These are phyloP conservation scores for Psilocybe subaeruginosa DNA, from an alignment of 768 basidiomycete genomes.

Conservation along the genomic window DNA sequence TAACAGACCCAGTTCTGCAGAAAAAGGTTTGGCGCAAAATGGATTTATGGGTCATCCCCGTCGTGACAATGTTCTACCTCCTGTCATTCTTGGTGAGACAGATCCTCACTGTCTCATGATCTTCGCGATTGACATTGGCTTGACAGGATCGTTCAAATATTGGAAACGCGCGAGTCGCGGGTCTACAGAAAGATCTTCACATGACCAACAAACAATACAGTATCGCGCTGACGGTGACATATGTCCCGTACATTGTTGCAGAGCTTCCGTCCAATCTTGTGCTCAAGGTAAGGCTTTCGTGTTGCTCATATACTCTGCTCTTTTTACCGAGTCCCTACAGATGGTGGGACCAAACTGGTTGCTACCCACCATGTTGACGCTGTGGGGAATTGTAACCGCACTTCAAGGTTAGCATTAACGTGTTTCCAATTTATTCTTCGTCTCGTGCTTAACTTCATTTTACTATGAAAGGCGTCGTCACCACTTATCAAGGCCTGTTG, in stretches of 20 bases:
- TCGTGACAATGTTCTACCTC: slow-evolving; percentile 53
- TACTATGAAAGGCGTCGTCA: slow-evolving; percentile 44
- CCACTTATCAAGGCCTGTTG: slow-evolving; percentile 44
- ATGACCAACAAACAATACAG: slow-evolving; percentile 53
- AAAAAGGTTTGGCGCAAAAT: slow-evolving; percentile 50
- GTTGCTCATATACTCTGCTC: background rate
- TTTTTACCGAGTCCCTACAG: slow-evolving; percentile 18
- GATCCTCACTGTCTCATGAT: background rate
- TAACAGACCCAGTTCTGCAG: slow-evolving; percentile 38
- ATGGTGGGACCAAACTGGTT: slow-evolving; percentile 61
- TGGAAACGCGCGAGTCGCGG: slow-evolving; percentile 64
- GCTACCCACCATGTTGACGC: slow-evolving; percentile 59
- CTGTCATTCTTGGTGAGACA: slow-evolving; percentile 52
- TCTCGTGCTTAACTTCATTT: slow-evolving; percentile 2
- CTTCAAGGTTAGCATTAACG: slow-evolving; percentile 51
- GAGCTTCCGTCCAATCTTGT: slow-evolving; percentile 66
- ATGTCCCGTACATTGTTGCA: slow-evolving; percentile 57
- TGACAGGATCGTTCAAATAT: slow-evolving; percentile 56
- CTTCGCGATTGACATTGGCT: background rate
- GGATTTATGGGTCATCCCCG: slow-evolving; percentile 48
- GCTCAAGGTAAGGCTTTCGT: slow-evolving; percentile 43
- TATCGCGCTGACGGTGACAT: slow-evolving; percentile 50
- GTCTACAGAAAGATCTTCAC: slow-evolving; percentile 55
- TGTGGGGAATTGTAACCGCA: slow-evolving; percentile 72
- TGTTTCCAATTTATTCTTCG: background rate